These are phyloP conservation scores for Metschnikowia lachancei DNA, from an alignment of 805 yeast genomes.

Conservation along the genomic window DNA sequence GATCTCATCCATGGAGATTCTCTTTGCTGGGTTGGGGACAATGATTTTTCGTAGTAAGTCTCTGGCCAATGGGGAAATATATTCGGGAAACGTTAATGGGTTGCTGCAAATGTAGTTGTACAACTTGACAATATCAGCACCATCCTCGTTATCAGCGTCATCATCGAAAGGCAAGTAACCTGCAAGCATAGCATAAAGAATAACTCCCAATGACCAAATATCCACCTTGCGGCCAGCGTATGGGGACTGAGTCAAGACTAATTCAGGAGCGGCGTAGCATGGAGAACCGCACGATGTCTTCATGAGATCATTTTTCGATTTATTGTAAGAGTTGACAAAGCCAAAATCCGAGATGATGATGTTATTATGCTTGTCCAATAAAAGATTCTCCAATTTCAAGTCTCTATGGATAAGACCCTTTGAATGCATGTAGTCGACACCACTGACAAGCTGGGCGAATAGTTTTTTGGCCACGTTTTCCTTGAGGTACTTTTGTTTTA, in stretches of 20 bases:
- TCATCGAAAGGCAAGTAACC: constrained; percentile 98
- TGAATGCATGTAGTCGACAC: constrained; percentile 85
- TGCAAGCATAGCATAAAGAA: constrained; percentile 92
- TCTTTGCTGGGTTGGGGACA: constrained; percentile 77
- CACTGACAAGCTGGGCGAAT: constrained; percentile 90
- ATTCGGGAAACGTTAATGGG: constrained; percentile 92
- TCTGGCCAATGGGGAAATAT: constrained; percentile 84
- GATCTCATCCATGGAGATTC: constrained; percentile 67
- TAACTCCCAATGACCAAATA: constrained; percentile 96
- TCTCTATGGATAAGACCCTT: constrained; percentile 80
- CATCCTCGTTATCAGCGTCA: constrained; percentile 95
- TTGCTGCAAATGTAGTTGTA: constrained; percentile 91
- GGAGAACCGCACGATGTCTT: constrained; percentile 96
- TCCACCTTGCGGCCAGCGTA: constrained; percentile 93
- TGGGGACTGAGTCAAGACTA: constrained; percentile 81
- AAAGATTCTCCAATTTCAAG: constrained; percentile 68
- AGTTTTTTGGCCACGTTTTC: constrained; percentile 82
- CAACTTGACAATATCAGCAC: constrained; percentile 85
- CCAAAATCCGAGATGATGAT: constrained; percentile 90
- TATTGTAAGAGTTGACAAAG: constrained; percentile 80
- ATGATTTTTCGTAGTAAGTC: constrained; percentile 82
- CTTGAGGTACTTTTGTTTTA: constrained; percentile 80
- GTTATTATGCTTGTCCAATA: constrained; percentile 82
- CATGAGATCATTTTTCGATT: constrained; percentile 69
- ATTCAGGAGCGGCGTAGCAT: constrained; percentile 97